A percentile compares a stretch with the other conserved stretches of the same genome.
phyloP scores from a whole-genome alignment of 768 basidiomycete genomes.

The Tephrocybe sp. region DNA sequence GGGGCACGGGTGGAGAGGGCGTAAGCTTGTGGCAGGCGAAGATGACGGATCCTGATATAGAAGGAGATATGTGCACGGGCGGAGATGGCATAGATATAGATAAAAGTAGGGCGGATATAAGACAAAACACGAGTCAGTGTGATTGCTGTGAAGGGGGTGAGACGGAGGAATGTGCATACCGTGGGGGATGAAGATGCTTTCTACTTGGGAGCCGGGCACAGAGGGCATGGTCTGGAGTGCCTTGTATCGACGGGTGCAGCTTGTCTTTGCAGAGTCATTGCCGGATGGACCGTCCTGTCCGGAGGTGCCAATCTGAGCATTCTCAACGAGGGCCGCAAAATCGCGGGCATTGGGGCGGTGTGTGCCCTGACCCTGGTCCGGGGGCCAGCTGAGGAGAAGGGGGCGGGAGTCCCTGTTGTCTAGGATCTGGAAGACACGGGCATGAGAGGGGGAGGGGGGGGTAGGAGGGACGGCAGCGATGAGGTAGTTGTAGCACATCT shows the following conservation, averaged over 20 bases:
- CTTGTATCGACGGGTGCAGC: conserved; percentile 83
- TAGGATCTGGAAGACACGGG: conserved; percentile 79
- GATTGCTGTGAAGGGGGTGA: conserved; percentile 17
- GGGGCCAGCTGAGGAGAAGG: conserved; percentile 76
- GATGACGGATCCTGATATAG: conserved; percentile 55
- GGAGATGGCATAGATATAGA: conserved; percentile 3
- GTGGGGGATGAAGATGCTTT: conserved; percentile 90
- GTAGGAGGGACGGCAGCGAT: conserved; percentile 45
- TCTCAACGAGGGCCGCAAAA: conserved; percentile 63
- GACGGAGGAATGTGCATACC: conserved; percentile 51
- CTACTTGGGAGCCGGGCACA: conserved; percentile 61
- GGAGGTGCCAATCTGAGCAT: conserved; percentile 60
- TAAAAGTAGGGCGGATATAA: not conserved
- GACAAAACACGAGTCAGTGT: conserved; percentile 11
- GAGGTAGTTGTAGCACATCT: conserved; percentile 60
- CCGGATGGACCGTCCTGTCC: conserved; percentile 35
- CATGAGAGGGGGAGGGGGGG: conserved; percentile 44
- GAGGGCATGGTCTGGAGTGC: conserved; percentile 65
- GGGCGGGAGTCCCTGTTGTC: conserved; percentile 56
- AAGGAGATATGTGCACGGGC: conserved; percentile 1
- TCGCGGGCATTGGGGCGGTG: conserved; percentile 41
- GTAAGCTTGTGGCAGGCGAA: conserved; percentile 74
- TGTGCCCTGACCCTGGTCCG: conserved; percentile 46
- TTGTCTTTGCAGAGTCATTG: conserved; percentile 73
- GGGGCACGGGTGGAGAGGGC: conserved; percentile 35